Conservation (phyloP, 2,329 filamentous ascomycete species). For the Laburnicola sp. region DNA sequence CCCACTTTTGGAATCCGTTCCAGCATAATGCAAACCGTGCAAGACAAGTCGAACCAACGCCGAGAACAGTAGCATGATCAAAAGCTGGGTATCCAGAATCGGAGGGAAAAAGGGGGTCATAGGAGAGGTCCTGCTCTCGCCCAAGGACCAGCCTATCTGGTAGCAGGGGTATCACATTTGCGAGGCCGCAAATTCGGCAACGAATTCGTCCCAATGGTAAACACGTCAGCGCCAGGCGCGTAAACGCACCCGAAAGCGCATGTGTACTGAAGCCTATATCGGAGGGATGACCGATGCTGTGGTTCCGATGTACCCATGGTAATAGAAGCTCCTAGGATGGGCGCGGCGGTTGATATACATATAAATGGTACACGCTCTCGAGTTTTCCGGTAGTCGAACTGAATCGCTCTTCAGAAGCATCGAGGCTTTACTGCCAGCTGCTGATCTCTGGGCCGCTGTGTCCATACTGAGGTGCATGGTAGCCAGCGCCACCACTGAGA, state of each 20-base stretch:
- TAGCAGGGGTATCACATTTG: slow-evolving; percentile 1
- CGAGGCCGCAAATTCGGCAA: background rate
- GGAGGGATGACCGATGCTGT: too few relatives aligned
- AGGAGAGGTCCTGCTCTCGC: slow-evolving; percentile 11
- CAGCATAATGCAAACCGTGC: background rate
- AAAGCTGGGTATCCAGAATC: slow-evolving; percentile 12
- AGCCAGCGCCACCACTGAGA: slow-evolving; percentile 29
- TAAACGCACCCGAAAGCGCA: too few relatives aligned
- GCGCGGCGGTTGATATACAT: too few relatives aligned
- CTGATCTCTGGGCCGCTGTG: slow-evolving; percentile 26
- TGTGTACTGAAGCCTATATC: too few relatives aligned
- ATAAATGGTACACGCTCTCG: too few relatives aligned
- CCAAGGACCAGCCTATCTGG: slow-evolving; percentile 9
- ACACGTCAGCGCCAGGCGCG: background rate
- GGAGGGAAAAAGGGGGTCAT: slow-evolving; percentile 1
- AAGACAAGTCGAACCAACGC: background rate
- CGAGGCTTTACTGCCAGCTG: slow-evolving; percentile 19
- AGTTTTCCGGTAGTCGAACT: too few relatives aligned
- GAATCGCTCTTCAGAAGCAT: background rate
- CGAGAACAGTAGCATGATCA: background rate
- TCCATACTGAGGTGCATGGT: slow-evolving; percentile 22
- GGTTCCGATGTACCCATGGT: too few relatives aligned
- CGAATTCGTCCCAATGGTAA: background rate
- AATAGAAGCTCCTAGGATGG: too few relatives aligned
- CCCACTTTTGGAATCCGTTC: background rate